A percentile compares a stretch with the other conserved stretches of the same genome.
Conservation (phyloP, 108 stramenopile genomes). For the Cyclotella kingstonii region DNA sequence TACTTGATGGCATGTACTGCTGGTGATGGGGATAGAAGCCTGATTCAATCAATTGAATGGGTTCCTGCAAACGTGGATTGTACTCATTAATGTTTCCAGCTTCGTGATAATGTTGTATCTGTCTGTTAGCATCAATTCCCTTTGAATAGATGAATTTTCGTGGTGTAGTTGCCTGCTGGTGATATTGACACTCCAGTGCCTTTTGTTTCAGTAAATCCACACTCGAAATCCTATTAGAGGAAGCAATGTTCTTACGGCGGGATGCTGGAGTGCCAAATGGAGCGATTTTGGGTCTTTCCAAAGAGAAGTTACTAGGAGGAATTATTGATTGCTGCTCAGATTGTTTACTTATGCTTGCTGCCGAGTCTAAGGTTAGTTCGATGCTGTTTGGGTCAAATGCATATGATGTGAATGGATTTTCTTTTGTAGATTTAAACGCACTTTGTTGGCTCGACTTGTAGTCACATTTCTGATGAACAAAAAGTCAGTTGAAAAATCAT, state of each 20-base stretch:
- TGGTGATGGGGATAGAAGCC: no score
- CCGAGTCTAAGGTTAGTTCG: constrained; percentile 46
- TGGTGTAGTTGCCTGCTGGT: constrained; percentile 9
- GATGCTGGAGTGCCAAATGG: constrained; percentile 33
- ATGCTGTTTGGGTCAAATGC: constrained; percentile 82
- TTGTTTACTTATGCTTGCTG: constrained; percentile 19
- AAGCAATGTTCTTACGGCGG: constrained; percentile 14
- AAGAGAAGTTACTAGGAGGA: constrained; percentile 11
- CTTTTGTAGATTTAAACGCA: constrained; percentile 54
- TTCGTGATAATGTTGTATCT: not conserved
- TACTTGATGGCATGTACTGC: no score
- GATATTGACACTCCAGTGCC: constrained; percentile 37
- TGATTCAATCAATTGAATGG: no score
- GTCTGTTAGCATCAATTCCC: not conserved
- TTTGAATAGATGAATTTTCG: not conserved
- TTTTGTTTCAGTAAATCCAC: constrained; percentile 30
- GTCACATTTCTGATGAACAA: constrained; percentile 15
- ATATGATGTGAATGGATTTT: constrained; percentile 78
- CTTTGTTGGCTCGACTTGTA: constrained; percentile 27
- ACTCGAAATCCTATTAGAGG: constrained; percentile 33
- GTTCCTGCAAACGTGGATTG: no score
- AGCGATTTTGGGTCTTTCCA: constrained; percentile 2
- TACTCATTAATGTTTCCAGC: no score
- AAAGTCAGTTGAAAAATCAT: not conserved
- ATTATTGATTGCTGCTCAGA: constrained; percentile 19